A percentile compares a stretch with the other conserved stretches of the same genome.
These are phyloP conservation scores for Kwoniella europaea DNA, from an alignment of 768 basidiomycete species.

Conservation along the genomic window DNA sequence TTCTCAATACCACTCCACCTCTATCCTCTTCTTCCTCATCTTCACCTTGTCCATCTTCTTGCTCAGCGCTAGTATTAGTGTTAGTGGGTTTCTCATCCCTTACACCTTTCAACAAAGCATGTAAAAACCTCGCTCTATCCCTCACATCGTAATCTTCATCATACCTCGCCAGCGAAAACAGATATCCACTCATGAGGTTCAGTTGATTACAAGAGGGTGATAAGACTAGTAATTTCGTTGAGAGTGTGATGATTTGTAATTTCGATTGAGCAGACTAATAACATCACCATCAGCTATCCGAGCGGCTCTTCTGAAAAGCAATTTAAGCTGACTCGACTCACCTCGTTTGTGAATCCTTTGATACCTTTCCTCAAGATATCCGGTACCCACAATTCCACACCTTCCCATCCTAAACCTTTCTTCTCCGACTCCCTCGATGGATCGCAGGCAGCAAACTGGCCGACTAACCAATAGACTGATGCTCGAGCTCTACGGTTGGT, in stretches of 20 bases:
- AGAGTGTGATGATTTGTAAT: slow-evolving; percentile 81
- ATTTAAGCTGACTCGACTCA: slow-evolving; percentile 49
- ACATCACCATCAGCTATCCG: background rate
- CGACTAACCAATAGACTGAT: slow-evolving; percentile 89
- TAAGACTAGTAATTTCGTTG: slow-evolving; percentile 79
- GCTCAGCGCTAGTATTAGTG: slow-evolving; percentile 24
- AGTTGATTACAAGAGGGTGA: slow-evolving; percentile 60
- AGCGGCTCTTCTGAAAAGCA: too few relatives aligned
- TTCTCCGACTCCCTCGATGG: slow-evolving; percentile 35
- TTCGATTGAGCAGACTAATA: slow-evolving; percentile 71
- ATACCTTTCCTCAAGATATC: slow-evolving; percentile 83
- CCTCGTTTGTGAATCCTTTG: slow-evolving; percentile 76
- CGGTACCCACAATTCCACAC: slow-evolving; percentile 78
- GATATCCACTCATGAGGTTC: slow-evolving; percentile 63
- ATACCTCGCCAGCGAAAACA: slow-evolving; percentile 83
- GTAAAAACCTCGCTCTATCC: slow-evolving; percentile 82
- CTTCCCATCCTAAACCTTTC: slow-evolving; percentile 58
- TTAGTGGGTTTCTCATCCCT: slow-evolving; percentile 32
- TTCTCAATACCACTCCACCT: slow-evolving; percentile 75
- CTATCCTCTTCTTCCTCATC: slow-evolving; percentile 62
- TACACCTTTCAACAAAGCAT: slow-evolving; percentile 70
- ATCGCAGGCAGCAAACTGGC: slow-evolving; percentile 71
- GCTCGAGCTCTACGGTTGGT: slow-evolving; percentile 79
- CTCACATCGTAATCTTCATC: slow-evolving; percentile 88
- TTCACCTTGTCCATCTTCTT: slow-evolving; percentile 44